phyloP scores from a whole-genome alignment of 495 filamentous ascomycete species.

The Rhizodiscina lignyota region DNA sequence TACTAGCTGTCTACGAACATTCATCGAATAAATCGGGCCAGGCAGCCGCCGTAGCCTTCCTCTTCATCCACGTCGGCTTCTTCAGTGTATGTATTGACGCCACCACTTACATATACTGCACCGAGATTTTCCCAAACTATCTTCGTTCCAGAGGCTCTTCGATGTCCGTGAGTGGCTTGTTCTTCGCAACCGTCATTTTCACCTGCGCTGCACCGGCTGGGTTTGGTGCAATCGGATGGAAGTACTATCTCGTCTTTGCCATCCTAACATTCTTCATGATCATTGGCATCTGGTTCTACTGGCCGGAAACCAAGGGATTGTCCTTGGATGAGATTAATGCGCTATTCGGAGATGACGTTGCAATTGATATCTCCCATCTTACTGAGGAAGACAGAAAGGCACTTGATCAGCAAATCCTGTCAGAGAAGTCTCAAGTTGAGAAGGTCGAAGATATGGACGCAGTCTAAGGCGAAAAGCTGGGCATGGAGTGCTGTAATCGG shows the following conservation, averaged over 20 bases:
- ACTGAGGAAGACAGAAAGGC: conserved; percentile 10
- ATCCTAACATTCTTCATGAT: conserved; percentile 33
- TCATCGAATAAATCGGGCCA: conserved; percentile 8
- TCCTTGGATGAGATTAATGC: conserved; percentile 16
- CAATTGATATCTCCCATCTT: conserved; percentile 10
- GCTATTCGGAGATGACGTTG: conserved; percentile 13
- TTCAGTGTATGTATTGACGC: conserved; percentile 12
- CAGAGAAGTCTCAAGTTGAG: too few relatives aligned
- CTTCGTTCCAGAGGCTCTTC: conserved; percentile 27
- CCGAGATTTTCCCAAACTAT: conserved; percentile 12
- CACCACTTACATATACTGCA: conserved; percentile 9
- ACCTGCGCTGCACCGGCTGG: conserved; percentile 12
- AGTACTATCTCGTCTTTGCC: conserved; percentile 20
- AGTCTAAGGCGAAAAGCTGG: too few relatives aligned
- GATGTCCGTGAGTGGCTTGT: conserved; percentile 13
- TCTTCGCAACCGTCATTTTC: conserved; percentile 8
- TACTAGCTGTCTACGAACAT: conserved; percentile 8
- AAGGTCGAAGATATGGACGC: too few relatives aligned
- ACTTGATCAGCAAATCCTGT: too few relatives aligned
- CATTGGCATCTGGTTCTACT: conserved; percentile 32
- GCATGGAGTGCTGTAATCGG: too few relatives aligned
- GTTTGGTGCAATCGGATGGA: neutral
- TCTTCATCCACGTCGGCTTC: conserved; percentile 10
- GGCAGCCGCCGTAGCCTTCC: conserved; percentile 11
- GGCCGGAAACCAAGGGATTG: conserved; percentile 26